Base-by-base conservation (phyloP, 805 yeast species). In the Candida alai region DNA sequence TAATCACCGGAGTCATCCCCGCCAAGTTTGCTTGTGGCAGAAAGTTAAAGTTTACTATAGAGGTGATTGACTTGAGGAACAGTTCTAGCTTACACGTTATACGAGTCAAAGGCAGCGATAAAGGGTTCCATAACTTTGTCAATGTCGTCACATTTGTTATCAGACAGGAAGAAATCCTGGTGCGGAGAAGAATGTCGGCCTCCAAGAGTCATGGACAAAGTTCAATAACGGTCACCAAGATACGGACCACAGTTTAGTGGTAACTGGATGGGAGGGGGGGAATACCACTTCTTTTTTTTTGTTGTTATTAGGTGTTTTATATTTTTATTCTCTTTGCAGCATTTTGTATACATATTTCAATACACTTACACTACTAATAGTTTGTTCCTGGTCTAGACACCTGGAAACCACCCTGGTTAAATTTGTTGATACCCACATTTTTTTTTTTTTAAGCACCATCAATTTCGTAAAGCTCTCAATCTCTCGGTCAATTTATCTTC, bases 401-500 rank as follows among this genome's bases (percentile, higher is more conserved):
- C n/a, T n/a, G n/a, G n/a, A n/a, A n/a, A n/a, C n/a, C n/a, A 21
- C 9, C 23, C 9, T 21, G 10, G n/a, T 21, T 9, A 21, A 21
- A 21, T n/a, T 9, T 9, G 23, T 9, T 9, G 9, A 9, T 21
- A 21, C 16, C n/a, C n/a, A 21, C n/a, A 21, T 21, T 9, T 21
- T n/a, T 21, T n/a, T n/a, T 21, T 21, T 9, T 21, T 9, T n/a
- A 11, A 16, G 10, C 12, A 26, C 15, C 28, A 16, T 30, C 32
- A 54, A 33, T 49, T 54, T 41, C 98, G 73, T 46, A 93, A 67
- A 1, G 97, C 97, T 44, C 94, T 76, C 40, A 93, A 64, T 49
- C 97, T 68, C 60, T 93, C 95, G 1, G 95, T 89, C 32, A 93
- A 70, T 42, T 70, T 73, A 50, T 90, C 96, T 60, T 90, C 97